phyloP scores from a whole-genome alignment of 2,329 filamentous ascomycete species.

The Aspergillus fructus region DNA sequence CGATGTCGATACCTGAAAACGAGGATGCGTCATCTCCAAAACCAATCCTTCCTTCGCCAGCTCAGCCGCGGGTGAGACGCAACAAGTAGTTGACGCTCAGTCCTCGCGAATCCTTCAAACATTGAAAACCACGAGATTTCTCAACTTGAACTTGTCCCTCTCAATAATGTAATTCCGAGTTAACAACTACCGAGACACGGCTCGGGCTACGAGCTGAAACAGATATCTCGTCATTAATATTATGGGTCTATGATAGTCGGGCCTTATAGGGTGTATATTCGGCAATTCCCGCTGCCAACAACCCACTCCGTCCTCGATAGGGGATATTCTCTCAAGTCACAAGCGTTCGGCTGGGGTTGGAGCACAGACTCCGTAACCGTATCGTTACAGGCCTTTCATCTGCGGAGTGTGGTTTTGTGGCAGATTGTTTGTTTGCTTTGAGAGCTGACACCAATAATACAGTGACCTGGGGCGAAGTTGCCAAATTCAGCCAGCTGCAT shows the following conservation, averaged over 20 bases:
- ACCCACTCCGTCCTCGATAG: not conserved
- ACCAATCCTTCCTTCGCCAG: not conserved
- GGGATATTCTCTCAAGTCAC: not conserved
- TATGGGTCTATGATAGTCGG: not conserved
- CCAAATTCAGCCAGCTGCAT: constrained; percentile 7
- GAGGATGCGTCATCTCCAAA: not conserved
- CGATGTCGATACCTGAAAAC: not conserved
- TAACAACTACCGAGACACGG: not conserved
- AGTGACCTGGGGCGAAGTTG: not conserved
- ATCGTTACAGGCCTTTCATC: not conserved
- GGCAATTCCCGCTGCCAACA: constrained; percentile 5
- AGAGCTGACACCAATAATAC: not conserved
- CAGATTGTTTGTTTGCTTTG: constrained; percentile 4
- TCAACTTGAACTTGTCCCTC: not conserved
- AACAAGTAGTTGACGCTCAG: not conserved
- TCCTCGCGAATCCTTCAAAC: not conserved
- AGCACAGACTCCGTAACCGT: not conserved
- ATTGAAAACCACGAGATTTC: not conserved
- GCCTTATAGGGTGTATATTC: not conserved
- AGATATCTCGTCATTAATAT: not conserved
- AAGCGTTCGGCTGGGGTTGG: not conserved
- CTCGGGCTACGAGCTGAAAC: not conserved
- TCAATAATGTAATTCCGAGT: not conserved
- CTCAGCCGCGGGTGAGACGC: not conserved
- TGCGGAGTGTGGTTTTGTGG: not conserved